phyloP scores from a whole-genome alignment of 768 basidiomycete species.

The Russula earlei region DNA sequence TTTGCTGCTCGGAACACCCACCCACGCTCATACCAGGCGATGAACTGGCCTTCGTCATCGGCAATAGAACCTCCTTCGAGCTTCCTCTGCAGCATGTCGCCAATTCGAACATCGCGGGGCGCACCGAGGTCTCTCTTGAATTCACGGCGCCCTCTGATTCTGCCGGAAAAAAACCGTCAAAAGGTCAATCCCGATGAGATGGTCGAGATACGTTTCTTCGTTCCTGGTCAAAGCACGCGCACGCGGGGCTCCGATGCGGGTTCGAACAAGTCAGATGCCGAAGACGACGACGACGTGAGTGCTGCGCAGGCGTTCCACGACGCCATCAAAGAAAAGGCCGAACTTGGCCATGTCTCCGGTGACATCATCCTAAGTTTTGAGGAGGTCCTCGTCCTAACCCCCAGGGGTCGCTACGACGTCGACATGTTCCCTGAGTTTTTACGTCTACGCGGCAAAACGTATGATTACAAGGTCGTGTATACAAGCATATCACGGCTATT shows the following conservation, averaged over 20 bases:
- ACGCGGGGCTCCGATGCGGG: conserved; percentile 58
- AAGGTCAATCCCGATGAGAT: conserved; percentile 65
- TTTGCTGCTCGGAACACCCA: conserved; percentile 3
- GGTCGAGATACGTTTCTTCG: conserved; percentile 93
- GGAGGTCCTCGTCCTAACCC: conserved; percentile 90
- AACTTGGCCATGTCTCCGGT: conserved; percentile 84
- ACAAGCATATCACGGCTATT: conserved; percentile 81
- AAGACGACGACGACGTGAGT: conserved; percentile 66
- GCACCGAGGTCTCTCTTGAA: conserved; percentile 98
- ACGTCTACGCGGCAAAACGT: conserved; percentile 94
- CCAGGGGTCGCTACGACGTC: conserved; percentile 93
- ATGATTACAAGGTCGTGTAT: conserved; percentile 97
- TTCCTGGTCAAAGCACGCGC: conserved; percentile 69
- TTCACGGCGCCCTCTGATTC: conserved; percentile 50
- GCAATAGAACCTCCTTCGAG: conserved; percentile 82
- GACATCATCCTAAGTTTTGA: conserved; percentile 91
- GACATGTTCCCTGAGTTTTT: conserved; percentile 96
- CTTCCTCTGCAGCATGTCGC: conserved; percentile 79
- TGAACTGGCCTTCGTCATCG: conserved; percentile 85
- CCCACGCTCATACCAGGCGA: conserved; percentile 43
- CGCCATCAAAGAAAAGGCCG: conserved; percentile 90
- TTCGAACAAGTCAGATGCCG: conserved; percentile 63
- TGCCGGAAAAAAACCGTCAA: conserved; percentile 34
- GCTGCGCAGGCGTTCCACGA: conserved; percentile 98
- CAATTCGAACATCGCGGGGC: conserved; percentile 96